A percentile compares a stretch with the other conserved stretches of the same genome.
These are phyloP conservation scores for Fraxinus platypoda DNA, from an alignment of 305 asterid species.

Conservation along the genomic window DNA sequence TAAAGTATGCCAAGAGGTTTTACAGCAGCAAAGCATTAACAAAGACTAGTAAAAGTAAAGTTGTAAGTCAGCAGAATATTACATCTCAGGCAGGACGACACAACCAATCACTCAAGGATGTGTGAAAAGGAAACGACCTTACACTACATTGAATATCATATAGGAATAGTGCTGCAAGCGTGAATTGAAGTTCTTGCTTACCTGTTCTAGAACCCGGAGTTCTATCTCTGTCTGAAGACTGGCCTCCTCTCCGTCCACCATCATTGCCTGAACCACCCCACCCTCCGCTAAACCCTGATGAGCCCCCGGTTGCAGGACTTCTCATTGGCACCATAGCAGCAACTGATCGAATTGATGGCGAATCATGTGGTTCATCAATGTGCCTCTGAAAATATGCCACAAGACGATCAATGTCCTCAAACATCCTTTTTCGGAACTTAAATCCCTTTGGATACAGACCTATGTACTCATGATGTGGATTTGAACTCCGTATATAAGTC, in stretches of 20 bases:
- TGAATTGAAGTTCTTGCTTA: conserved; percentile 26
- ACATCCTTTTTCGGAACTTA: conserved; percentile 88
- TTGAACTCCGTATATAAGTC: conserved; percentile 85
- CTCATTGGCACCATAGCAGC: conserved; percentile 94
- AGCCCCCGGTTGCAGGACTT: conserved; percentile 75
- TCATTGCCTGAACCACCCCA: conserved; percentile 77
- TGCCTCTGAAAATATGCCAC: conserved; percentile 92
- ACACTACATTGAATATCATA: not conserved
- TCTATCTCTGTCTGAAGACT: conserved; percentile 60
- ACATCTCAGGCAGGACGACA: not conserved
- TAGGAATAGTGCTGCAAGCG: not conserved
- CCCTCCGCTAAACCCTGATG: conserved; percentile 69
- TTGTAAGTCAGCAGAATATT: not conserved
- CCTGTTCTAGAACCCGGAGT: conserved; percentile 60
- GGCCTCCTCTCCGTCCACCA: conserved; percentile 72
- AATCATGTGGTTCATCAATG: conserved; percentile 76
- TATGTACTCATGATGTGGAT: conserved; percentile 94
- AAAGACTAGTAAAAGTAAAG: not conserved
- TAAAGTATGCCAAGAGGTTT: not conserved
- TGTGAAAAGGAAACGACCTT: not conserved
- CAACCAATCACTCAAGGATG: not conserved
- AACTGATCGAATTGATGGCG: conserved; percentile 75
- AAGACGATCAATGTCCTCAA: conserved; percentile 83
- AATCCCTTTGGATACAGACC: conserved; percentile 92
- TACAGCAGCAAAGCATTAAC: not conserved